phyloP scores from a whole-genome alignment of 2,329 filamentous ascomycete species.

The Thermomyces lanuginosus region DNA sequence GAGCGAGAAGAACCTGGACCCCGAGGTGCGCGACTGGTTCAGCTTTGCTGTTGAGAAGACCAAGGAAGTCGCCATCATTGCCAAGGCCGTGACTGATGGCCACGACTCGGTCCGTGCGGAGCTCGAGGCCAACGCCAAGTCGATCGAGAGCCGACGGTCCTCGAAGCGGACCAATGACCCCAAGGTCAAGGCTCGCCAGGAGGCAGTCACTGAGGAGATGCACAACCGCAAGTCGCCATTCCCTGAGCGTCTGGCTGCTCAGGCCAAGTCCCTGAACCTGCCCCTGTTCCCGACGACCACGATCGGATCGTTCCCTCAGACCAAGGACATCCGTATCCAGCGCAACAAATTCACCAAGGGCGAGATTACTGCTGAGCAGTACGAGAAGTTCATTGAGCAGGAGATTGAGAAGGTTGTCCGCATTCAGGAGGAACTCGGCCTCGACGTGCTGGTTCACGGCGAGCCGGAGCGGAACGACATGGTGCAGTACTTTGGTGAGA shows the following conservation, averaged over 20 bases:
- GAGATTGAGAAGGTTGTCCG: conserved; percentile 91
- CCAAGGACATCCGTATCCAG: conserved; percentile 91
- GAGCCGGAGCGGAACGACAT: conserved; percentile 99
- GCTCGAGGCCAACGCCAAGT: conserved; percentile 94
- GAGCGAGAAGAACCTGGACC: conserved; percentile 95
- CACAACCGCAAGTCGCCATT: conserved; percentile 91
- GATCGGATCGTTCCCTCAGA: conserved; percentile 98
- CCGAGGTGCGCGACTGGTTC: conserved; percentile 95
- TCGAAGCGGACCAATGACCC: conserved; percentile 95
- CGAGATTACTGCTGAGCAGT: conserved; percentile 80
- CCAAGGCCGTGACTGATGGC: conserved; percentile 91
- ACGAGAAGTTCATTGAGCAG: conserved; percentile 98
- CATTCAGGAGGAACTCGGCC: conserved; percentile 93
- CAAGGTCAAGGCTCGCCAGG: conserved; percentile 90
- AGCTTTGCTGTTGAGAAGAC: conserved; percentile 95
- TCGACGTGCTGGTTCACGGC: conserved; percentile 95
- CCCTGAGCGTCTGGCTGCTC: conserved; percentile 65
- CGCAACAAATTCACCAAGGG: conserved; percentile 98
- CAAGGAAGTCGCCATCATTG: conserved; percentile 74
- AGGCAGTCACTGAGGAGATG: conserved; percentile 64
- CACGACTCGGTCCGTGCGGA: conserved; percentile 70
- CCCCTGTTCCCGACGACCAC: conserved; percentile 98
- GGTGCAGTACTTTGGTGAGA: conserved; percentile 99
- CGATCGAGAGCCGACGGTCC: conserved; percentile 73
- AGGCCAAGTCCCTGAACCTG: conserved; percentile 84